A percentile compares a stretch with the other conserved stretches of the same genome.
Evolutionary conservation across 129 eudicot species (phyloP).

Genomic region (carrot (Daucus carota)): DNA sequence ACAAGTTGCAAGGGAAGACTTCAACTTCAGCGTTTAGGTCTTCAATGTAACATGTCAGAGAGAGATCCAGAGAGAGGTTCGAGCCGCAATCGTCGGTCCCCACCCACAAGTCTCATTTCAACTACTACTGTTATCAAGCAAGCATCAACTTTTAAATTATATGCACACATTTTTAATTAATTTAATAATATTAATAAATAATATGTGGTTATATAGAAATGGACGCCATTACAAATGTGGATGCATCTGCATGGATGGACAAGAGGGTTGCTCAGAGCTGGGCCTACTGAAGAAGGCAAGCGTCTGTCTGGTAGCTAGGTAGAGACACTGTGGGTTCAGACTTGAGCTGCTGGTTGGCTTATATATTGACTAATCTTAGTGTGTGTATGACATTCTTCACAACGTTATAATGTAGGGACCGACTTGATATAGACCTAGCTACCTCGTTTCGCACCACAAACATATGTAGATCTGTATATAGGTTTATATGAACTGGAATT

Average conservation of each 20-base stretch:
- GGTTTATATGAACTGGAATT: no score
- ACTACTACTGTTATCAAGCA: background rate
- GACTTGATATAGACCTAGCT: background rate
- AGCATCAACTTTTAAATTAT: background rate
- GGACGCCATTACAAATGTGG: background rate
- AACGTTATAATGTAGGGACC: background rate
- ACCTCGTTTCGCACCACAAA: background rate
- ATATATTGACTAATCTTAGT: background rate
- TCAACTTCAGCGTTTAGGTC: conserved; percentile 96
- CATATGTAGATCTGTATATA: no score
- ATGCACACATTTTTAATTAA: no score
- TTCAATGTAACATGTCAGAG: conserved; percentile 41
- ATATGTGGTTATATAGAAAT: background rate
- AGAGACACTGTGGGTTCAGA: background rate
- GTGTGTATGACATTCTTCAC: no score
- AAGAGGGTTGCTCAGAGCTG: background rate
- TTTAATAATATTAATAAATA: no score
- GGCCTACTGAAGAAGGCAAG: background rate
- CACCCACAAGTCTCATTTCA: background rate
- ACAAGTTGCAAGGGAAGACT: conserved; percentile 50
- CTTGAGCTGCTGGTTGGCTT: background rate
- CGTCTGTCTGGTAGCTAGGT: background rate
- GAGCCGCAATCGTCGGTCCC: conserved; percentile 36
- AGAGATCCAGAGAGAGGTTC: conserved; percentile 12
- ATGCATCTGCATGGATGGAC: conserved; percentile 2